Evolutionary conservation across 1,139 yeast species (phyloP).

Genomic region (Nakaseomyces uthaithaninus): DNA sequence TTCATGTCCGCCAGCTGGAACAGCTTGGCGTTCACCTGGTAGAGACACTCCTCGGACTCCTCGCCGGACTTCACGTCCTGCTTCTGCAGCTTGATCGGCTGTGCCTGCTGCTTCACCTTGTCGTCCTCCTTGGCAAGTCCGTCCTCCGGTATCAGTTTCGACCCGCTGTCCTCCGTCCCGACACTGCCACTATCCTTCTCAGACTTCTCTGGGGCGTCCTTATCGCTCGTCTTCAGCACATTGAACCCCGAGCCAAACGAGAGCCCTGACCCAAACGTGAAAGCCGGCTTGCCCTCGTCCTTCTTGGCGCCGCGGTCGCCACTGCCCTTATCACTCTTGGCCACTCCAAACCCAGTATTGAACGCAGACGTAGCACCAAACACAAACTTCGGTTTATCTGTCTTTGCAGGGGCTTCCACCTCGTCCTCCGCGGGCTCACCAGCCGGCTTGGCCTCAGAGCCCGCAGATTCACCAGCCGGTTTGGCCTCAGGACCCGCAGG

Average conservation of each 20-base stretch:
- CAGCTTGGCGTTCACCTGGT: conserved; percentile 66
- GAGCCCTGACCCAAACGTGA: conserved; percentile 29
- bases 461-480: conserved; percentile 1
- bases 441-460: conserved; percentile 2
- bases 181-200: conserved; percentile 11
- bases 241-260: conserved; percentile 31
- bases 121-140: background rate
- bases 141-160: conserved; percentile 5
- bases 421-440: conserved; percentile 9
- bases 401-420: conserved; percentile 10
- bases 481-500: background rate
- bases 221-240: conserved; percentile 19
- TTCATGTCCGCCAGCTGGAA: conserved; percentile 59
- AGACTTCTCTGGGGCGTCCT: conserved; percentile 4
- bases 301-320: conserved; percentile 30
- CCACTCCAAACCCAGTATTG: conserved; percentile 54
- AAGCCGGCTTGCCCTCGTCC: conserved; percentile 11
- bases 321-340: conserved; percentile 45
- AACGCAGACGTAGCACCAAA: conserved; percentile 49
- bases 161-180: conserved; percentile 11
- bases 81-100: conserved; percentile 34
- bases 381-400: conserved; percentile 37
- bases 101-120: conserved; percentile 8
- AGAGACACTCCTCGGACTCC: conserved; percentile 68
- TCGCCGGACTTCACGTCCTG: conserved; percentile 77